phyloP scores from a whole-genome alignment of 2,329 filamentous ascomycete genomes.

The Trichoderma polysporum region DNA sequence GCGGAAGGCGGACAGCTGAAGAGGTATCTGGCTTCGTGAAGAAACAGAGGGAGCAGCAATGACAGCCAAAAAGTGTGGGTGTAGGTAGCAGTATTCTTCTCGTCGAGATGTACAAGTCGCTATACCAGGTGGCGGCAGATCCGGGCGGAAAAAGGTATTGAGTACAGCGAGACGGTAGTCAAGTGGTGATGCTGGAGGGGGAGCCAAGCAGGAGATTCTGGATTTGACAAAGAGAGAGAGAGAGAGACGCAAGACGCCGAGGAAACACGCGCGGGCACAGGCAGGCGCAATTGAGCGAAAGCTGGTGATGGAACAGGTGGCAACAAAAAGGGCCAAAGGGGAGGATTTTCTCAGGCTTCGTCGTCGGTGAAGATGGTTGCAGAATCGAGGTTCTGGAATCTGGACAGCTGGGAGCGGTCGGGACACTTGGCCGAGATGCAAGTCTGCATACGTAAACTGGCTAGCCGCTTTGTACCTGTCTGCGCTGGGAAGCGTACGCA shows the following conservation, averaged over 20 bases:
- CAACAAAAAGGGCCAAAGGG: neutral
- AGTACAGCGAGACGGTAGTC: neutral
- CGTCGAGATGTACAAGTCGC: neutral
- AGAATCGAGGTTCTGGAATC: conserved; percentile 19
- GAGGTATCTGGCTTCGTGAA: neutral
- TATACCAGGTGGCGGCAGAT: neutral
- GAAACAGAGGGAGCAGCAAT: neutral
- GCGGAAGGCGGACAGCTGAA: neutral
- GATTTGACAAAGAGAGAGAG: neutral
- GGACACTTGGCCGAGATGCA: conserved; percentile 15
- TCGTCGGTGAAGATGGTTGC: conserved; percentile 18
- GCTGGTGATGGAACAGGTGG: neutral
- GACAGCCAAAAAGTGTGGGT: too few relatives aligned
- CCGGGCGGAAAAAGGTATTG: neutral
- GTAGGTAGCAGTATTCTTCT: too few relatives aligned
- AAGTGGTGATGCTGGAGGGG: neutral
- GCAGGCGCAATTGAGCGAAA: conserved; percentile 14
- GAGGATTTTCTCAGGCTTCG: neutral
- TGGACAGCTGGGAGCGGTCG: conserved; percentile 18
- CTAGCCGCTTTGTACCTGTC: neutral
- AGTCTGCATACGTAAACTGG: conserved; percentile 3
- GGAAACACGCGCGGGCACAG: neutral
- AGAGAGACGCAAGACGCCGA: neutral
- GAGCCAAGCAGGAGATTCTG: neutral
- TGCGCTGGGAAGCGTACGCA: neutral